A percentile compares a stretch with the other conserved stretches of the same genome.
These are phyloP conservation scores for Blastobotrys buckinghamii DNA, from an alignment of 1,139 yeast species.

Conservation along the genomic window DNA sequence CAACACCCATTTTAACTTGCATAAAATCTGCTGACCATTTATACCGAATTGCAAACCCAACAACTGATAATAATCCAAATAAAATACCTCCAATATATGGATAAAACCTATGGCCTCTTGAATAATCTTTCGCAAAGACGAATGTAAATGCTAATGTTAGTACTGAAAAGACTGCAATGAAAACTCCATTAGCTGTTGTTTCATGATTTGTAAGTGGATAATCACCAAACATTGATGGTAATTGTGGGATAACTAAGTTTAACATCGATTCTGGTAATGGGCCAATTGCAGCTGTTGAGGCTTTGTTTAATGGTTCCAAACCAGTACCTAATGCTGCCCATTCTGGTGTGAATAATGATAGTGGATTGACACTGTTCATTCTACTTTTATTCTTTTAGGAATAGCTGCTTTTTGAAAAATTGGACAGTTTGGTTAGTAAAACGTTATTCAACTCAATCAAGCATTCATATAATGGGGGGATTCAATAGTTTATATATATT, in stretches of 20 bases:
- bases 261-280: slow-evolving; percentile 6
- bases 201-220: slow-evolving; percentile 50
- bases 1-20: slow-evolving; percentile 47
- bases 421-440: too few species aligned
- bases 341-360: slow-evolving; percentile 22
- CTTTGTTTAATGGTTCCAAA: slow-evolving; percentile 10
- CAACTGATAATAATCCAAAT: slow-evolving; percentile 45
- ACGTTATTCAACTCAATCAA: too few species aligned
- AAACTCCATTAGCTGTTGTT: slow-evolving; percentile 55
- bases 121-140: slow-evolving; percentile 45
- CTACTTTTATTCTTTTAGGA: too few species aligned
- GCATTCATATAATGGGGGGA: too few species aligned
- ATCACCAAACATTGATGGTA: slow-evolving; percentile 58
- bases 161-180: slow-evolving; percentile 49
- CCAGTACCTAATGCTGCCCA: slow-evolving; percentile 21
- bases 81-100: slow-evolving; percentile 51
- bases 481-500: too few species aligned
- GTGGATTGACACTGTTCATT: neutral
- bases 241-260: slow-evolving; percentile 20
- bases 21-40: slow-evolving; percentile 47
- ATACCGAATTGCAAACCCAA: slow-evolving; percentile 59
- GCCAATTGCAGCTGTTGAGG: slow-evolving; percentile 8
- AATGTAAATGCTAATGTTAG: slow-evolving; percentile 43
- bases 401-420: too few species aligned
- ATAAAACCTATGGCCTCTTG: slow-evolving; percentile 62